These are phyloP conservation scores for Nelumbo lutea DNA, from an alignment of 164 flowering plant species.

Conservation along the genomic window DNA sequence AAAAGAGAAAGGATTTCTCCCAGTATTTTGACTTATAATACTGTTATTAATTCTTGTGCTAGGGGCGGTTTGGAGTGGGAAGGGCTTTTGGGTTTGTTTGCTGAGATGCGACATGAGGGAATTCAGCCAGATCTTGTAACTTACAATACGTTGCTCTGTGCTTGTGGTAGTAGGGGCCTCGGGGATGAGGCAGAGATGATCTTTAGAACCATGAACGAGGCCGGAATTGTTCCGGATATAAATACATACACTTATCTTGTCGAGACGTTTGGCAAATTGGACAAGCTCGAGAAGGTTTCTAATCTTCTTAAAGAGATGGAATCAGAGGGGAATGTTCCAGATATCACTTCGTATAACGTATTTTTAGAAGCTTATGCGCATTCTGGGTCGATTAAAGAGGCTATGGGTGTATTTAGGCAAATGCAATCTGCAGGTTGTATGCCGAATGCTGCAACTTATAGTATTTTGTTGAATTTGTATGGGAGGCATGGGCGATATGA, in stretches of 20 bases:
- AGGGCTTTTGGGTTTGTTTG: conserved; percentile 84
- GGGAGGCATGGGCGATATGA: conserved; percentile 80
- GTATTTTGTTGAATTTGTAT: conserved; percentile 76
- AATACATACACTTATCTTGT: conserved; percentile 76
- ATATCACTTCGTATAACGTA: conserved; percentile 73
- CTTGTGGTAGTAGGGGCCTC: conserved; percentile 66
- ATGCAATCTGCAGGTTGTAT: conserved; percentile 79
- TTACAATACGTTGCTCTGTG: conserved; percentile 77
- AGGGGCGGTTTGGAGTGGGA: conserved; percentile 97
- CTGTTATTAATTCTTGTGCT: conserved; percentile 78
- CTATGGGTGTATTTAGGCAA: conserved; percentile 82
- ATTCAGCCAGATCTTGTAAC: conserved; percentile 85
- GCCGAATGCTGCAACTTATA: conserved; percentile 80
- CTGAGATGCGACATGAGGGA: conserved; percentile 91
- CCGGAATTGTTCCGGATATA: conserved; percentile 79
- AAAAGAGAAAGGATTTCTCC: conserved; percentile 66
- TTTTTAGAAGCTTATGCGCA: conserved; percentile 73
- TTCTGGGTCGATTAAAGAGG: conserved; percentile 59
- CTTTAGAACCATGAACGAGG: conserved; percentile 88
- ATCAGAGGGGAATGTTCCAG: conserved; percentile 63
- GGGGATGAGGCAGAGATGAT: conserved; percentile 96
- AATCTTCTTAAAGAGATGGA: conserved; percentile 81
- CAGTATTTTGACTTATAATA: conserved; percentile 75
- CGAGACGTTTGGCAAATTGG: conserved; percentile 68
- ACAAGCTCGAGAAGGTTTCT: conserved; percentile 63